phyloP scores from a whole-genome alignment of 2,329 filamentous ascomycete species.

The Cladosporium sp. region DNA sequence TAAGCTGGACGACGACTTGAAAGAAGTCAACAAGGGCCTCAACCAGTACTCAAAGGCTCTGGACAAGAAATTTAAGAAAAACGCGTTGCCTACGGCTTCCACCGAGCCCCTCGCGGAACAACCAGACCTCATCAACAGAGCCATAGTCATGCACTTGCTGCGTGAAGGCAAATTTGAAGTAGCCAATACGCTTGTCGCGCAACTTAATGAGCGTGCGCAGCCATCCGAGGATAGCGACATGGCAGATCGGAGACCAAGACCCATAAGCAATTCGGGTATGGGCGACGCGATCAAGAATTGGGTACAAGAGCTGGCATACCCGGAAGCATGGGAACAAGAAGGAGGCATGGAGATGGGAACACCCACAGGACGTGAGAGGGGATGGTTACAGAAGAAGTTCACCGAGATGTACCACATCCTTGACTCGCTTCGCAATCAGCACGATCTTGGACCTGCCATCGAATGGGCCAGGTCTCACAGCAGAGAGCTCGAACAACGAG shows the following conservation, averaged over 20 bases:
- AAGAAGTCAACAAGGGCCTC: conserved; percentile 75
- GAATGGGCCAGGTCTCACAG: conserved; percentile 75
- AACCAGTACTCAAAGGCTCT: conserved; percentile 80
- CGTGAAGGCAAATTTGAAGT: conserved; percentile 91
- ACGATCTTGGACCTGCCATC: conserved; percentile 78
- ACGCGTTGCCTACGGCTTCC: conserved; percentile 67
- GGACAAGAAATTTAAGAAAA: conserved; percentile 70
- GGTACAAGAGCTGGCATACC: conserved; percentile 13
- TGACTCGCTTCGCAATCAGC: conserved; percentile 63
- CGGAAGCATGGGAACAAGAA: conserved; percentile 12
- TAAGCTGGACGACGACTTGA: conserved; percentile 71
- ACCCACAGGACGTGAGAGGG: conserved; percentile 5
- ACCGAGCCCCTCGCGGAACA: conserved; percentile 75
- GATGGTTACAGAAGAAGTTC: conserved; percentile 71
- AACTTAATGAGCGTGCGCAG: conserved; percentile 45
- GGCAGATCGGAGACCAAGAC: neutral
- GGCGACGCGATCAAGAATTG: conserved; percentile 9
- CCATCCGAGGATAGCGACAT: conserved; percentile 7
- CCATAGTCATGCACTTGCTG: conserved; percentile 93
- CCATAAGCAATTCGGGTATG: conserved; percentile 4
- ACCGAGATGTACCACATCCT: conserved; percentile 87
- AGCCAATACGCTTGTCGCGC: conserved; percentile 76
- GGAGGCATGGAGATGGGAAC: conserved; percentile 2
- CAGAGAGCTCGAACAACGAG: conserved; percentile 66
- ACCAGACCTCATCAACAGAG: conserved; percentile 76